These are phyloP conservation scores for Seminavis robusta DNA, from an alignment of 108 stramenopile genomes.

Conservation along the genomic window DNA sequence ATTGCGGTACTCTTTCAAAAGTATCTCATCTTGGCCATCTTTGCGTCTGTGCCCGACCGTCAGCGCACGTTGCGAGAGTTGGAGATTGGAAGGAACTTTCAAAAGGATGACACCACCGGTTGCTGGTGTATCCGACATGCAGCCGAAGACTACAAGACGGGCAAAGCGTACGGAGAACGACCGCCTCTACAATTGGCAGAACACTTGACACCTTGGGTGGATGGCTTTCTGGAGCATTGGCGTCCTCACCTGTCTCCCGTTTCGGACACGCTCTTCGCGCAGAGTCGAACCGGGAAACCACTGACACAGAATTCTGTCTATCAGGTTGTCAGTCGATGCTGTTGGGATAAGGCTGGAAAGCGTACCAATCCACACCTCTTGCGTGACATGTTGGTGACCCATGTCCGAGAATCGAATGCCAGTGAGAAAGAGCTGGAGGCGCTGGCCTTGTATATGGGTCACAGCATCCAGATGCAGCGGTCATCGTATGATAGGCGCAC, in stretches of 20 bases:
- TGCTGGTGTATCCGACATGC: constrained; percentile 71
- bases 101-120: constrained; percentile 27
- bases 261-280: constrained; percentile 55
- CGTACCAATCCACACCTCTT: constrained; percentile 81
- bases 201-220: constrained; percentile 61
- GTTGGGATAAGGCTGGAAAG: constrained; percentile 75
- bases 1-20: constrained; percentile 64
- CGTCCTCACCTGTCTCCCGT: constrained; percentile 51
- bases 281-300: constrained; percentile 69
- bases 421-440: constrained; percentile 84
- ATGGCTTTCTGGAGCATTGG: constrained; percentile 72
- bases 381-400: constrained; percentile 83
- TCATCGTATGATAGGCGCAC: constrained; percentile 82
- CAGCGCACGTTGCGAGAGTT: constrained; percentile 83
- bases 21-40: constrained; percentile 75
- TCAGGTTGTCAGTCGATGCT: constrained; percentile 64
- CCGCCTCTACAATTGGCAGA: constrained; percentile 56
- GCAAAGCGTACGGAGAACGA: constrained; percentile 78
- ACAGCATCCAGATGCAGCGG: constrained; percentile 82
- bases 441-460: constrained; percentile 84
- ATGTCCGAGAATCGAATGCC: constrained; percentile 76
- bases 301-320: constrained; percentile 69
- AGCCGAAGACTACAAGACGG: constrained; percentile 83
- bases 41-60: constrained; percentile 79
- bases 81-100: constrained; percentile 64